A percentile compares a stretch with the other conserved stretches of the same genome.
These are phyloP conservation scores for Penicillium cosmopolitanum DNA, from an alignment of 495 filamentous ascomycete genomes.

Conservation along the genomic window DNA sequence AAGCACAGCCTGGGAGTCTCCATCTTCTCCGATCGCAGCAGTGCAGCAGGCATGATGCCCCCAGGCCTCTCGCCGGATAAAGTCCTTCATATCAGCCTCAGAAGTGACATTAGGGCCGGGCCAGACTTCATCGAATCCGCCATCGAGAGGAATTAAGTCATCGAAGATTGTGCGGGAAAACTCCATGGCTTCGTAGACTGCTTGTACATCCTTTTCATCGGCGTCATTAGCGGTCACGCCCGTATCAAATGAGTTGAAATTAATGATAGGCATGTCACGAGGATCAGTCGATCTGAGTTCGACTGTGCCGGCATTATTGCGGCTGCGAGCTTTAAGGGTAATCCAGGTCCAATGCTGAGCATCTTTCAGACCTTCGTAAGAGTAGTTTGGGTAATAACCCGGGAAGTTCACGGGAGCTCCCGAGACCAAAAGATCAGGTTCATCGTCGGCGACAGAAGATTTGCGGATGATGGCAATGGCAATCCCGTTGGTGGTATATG, in stretches of 20 bases:
- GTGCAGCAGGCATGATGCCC: constrained; percentile 65
- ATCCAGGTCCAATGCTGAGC: constrained; percentile 49
- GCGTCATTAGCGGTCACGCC: constrained; percentile 37
- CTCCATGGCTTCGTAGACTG: constrained; percentile 51
- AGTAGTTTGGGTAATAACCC: constrained; percentile 42
- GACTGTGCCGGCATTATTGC: constrained; percentile 56
- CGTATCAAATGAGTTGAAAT: constrained; percentile 57
- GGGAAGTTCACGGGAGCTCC: constrained; percentile 54
- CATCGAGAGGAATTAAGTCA: constrained; percentile 34
- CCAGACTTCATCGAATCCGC: constrained; percentile 48
- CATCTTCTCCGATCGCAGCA: constrained; percentile 58
- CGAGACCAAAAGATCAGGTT: constrained; percentile 54
- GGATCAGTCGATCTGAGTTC: constrained; percentile 51
- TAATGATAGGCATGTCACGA: constrained; percentile 57
- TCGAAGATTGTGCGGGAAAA: constrained; percentile 46
- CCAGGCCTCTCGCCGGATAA: constrained; percentile 56
- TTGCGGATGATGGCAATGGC: constrained; percentile 48
- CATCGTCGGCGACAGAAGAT: constrained; percentile 38
- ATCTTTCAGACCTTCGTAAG: constrained; percentile 30
- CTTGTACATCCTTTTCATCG: constrained; percentile 48
- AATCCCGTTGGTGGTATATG: constrained; percentile 53
- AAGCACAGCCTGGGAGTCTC: constrained; percentile 59
- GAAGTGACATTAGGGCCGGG: constrained; percentile 47
- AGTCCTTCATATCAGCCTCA: constrained; percentile 38
- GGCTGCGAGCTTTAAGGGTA: constrained; percentile 53